Evolutionary conservation across 2,329 filamentous ascomycete species (phyloP), one percentile per base, ranked within the genome.

Genomic region (Helminthosporium solani): DNA sequence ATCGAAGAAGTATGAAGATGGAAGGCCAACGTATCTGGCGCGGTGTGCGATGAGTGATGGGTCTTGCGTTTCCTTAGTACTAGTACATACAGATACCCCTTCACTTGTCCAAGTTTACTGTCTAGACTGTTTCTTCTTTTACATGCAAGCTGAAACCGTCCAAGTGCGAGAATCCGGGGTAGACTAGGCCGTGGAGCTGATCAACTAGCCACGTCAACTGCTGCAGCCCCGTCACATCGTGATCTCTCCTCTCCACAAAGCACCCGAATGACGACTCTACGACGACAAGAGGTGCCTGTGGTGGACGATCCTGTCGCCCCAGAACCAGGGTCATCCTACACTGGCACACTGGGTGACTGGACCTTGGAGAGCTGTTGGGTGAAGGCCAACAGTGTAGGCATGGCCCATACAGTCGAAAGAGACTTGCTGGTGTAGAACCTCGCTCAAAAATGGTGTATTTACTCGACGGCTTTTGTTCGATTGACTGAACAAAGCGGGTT

Each of bases 31-130:
- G 25, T 7, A n/a, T 35, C 33, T 16, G 19, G 11, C 3, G 9
- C 12, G 35, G 14, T 48, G 9, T 30, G 18, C 30, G 14, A 21
- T 21, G 19, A 43, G 48, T 31, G 41, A 36, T 23, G 15, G 7
- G 23, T 21, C 9, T 34, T n/a, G n/a, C n/a, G n/a, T 36, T 31
- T 12, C 28, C 14, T 31, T 23, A 25, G 21, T 11, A 2, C 20
- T 15, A 19, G 25, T 39, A 30, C 21, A 27, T 19, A 27, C 34
- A 31, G 36, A 39, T 39, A 39, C 36, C 36, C 36, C 8, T 15
- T 19, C 12, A 39, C 15, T 15, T 31, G 14, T 31, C 12, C 28
- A 4, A 31, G 28, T 31, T 12, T 31, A 31, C 8, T n/a, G 14
- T 31, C 9, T 4, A 31, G 6, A 25, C 9, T 25, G 9, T 31